A percentile compares a stretch with the other conserved stretches of the same genome.
Conservation (phyloP, 2,329 filamentous ascomycete species). For the Diaporthe velutina region DNA sequence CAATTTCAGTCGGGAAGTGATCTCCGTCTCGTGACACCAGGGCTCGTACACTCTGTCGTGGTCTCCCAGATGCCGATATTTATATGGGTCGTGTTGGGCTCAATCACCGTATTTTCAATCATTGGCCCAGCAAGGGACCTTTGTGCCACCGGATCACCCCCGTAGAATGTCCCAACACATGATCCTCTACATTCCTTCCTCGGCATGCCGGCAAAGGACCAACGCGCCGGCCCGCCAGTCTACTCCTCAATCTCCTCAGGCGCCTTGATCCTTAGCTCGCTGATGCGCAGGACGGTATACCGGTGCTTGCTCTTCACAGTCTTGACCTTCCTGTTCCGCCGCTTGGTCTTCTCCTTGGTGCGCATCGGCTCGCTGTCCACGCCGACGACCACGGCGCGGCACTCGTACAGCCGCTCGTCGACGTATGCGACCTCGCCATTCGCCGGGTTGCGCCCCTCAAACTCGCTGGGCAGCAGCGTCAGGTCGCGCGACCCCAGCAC, state of each 20-base stretch:
- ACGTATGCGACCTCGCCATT: slow-evolving; percentile 81
- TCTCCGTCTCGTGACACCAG: not conserved
- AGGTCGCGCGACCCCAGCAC: slow-evolving; percentile 89
- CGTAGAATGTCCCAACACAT: not conserved
- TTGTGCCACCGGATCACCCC: no score
- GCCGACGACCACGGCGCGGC: slow-evolving; percentile 86
- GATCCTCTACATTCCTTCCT: not conserved
- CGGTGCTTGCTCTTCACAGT: slow-evolving; percentile 89
- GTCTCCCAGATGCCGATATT: not conserved
- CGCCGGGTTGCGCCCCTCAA: slow-evolving; percentile 64
- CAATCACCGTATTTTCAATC: not conserved
- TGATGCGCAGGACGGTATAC: slow-evolving; percentile 88
- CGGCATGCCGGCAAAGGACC: not conserved
- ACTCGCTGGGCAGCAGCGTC: slow-evolving; percentile 67
- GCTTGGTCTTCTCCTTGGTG: slow-evolving; percentile 84
- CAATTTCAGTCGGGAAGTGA: not conserved
- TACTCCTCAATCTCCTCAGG: slow-evolving; percentile 54
- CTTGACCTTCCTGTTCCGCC: slow-evolving; percentile 79
- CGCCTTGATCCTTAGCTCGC: slow-evolving; percentile 78
- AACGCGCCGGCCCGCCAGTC: not conserved
- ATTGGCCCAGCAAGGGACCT: not conserved
- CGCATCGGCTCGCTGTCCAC: slow-evolving; percentile 85
- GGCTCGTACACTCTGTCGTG: not conserved
- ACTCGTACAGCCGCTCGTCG: slow-evolving; percentile 87
- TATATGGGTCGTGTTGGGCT: not conserved